These are phyloP conservation scores for Dipteronia sinensis DNA, from an alignment of 345 rosid species.

Conservation along the genomic window DNA sequence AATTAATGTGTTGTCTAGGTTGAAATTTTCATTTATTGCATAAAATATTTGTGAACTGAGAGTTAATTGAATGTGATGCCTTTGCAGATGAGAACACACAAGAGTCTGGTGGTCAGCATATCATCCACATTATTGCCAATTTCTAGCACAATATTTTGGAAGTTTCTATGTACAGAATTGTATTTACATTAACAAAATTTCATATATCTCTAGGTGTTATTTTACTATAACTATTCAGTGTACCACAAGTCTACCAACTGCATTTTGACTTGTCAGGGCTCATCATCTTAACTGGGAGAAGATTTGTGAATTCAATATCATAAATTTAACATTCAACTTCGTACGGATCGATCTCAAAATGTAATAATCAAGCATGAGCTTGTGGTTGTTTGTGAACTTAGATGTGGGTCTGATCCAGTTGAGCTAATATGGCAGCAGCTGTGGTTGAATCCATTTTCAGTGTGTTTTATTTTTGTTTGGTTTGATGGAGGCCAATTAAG, in stretches of 20 bases:
- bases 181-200: not conserved
- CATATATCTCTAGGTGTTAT: not conserved
- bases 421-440: not conserved
- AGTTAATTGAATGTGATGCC: not conserved
- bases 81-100: not conserved
- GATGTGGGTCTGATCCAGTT: not conserved
- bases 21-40: not conserved
- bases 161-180: not conserved
- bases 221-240: not conserved
- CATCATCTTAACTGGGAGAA: no score
- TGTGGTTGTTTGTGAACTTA: not conserved
- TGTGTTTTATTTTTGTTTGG: constrained; percentile 24
- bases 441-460: not conserved
- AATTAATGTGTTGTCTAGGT: no score
- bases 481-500: constrained; percentile 24
- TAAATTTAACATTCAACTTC: no score
- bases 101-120: constrained; percentile 2
- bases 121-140: not conserved
- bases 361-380: not conserved
- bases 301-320: not conserved
- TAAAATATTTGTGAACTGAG: not conserved
- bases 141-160: not conserved
- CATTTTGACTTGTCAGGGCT: constrained; percentile 29
- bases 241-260: constrained; percentile 2
- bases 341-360: not conserved